A percentile compares a stretch with the other conserved stretches of the same genome.
Conservation (phyloP, 352 stramenopile species). For the Phytophthora quininea region DNA sequence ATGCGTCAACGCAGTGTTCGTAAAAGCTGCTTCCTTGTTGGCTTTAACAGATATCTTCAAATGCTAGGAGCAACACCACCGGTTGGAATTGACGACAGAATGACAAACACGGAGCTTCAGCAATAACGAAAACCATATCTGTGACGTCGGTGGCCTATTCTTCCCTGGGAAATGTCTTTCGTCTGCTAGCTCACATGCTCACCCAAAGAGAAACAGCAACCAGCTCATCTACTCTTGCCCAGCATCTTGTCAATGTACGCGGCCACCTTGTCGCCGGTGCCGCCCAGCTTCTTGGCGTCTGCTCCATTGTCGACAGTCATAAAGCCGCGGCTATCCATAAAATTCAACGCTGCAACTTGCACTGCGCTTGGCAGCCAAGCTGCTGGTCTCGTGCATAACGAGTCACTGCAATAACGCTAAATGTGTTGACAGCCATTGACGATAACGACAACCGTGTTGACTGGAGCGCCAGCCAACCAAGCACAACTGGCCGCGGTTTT, state of each 20-base stretch:
- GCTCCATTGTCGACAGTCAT: conserved; percentile 50
- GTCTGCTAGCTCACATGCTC: too few relatives aligned
- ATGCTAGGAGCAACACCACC: too few relatives aligned
- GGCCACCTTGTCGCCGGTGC: conserved; percentile 71
- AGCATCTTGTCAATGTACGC: conserved; percentile 59
- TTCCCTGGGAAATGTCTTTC: too few relatives aligned
- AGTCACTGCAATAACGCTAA: too few relatives aligned
- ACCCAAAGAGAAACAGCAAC: not conserved
- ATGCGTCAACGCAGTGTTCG: too few relatives aligned
- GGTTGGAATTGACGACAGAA: too few relatives aligned
- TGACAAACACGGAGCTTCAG: too few relatives aligned
- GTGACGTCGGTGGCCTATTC: not conserved
- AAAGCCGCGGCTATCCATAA: conserved; percentile 26
- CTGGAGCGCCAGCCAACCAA: conserved; percentile 56
- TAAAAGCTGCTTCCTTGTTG: too few relatives aligned
- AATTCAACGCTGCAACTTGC: conserved; percentile 31
- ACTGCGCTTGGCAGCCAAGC: conserved; percentile 63
- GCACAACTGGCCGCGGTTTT: conserved; percentile 55
- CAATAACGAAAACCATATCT: not conserved
- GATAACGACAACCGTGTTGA: too few relatives aligned
- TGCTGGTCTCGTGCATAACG: conserved; percentile 44
- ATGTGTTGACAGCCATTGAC: too few relatives aligned
- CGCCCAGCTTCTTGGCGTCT: conserved; percentile 60
- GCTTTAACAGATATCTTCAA: too few relatives aligned
- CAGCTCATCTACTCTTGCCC: conserved; percentile 13